phyloP scores from a whole-genome alignment of 2,329 filamentous ascomycete species.

The Annulohypoxylon truncatum region DNA sequence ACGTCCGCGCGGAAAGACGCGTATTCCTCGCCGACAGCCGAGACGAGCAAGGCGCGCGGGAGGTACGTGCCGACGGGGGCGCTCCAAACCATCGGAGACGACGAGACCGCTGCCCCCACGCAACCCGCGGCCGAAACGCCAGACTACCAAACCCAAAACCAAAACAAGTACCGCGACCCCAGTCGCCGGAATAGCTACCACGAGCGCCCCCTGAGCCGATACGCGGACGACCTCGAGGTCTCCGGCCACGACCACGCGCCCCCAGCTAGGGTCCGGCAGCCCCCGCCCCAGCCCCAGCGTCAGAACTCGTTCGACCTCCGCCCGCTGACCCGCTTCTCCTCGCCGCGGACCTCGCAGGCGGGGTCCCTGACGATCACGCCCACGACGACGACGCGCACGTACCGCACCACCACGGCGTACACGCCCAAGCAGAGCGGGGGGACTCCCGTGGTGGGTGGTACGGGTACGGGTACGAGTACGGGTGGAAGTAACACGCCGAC shows the following conservation, averaged over 20 bases:
- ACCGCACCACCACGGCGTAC: conserved; percentile 2
- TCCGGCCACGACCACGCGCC: background rate
- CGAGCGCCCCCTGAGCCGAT: background rate
- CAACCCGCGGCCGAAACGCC: background rate
- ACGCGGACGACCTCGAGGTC: background rate
- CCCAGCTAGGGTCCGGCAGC: background rate
- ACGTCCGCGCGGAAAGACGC: background rate
- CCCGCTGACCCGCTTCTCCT: background rate
- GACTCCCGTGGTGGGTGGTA: too few relatives aligned
- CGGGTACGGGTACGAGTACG: background rate
- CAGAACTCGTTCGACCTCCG: background rate
- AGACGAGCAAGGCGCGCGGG: background rate
- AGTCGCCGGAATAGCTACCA: background rate
- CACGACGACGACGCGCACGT: background rate
- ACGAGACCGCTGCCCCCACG: background rate
- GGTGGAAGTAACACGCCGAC: background rate
- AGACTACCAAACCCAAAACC: background rate
- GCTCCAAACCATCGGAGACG: background rate
- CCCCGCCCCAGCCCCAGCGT: background rate
- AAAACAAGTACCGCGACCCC: background rate
- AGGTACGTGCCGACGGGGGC: background rate
- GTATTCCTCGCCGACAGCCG: background rate
- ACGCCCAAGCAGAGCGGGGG: background rate
- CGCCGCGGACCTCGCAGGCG: background rate
- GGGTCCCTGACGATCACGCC: background rate